These are phyloP conservation scores for Nannizziopsis arthrosporioides DNA, from an alignment of 2,329 filamentous ascomycete species.

Conservation along the genomic window DNA sequence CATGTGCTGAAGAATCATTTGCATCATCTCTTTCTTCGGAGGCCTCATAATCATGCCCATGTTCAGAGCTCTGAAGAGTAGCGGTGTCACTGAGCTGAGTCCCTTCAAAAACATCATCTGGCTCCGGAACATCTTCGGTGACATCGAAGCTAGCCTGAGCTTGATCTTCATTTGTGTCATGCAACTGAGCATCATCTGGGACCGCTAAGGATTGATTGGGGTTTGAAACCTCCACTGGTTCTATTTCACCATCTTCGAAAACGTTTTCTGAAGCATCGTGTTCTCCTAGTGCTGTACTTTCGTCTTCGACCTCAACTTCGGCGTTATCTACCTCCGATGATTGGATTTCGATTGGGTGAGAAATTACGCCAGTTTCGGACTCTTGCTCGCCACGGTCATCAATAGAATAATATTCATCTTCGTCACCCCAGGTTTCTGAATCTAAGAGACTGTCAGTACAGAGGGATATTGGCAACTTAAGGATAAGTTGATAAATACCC, in stretches of 20 bases:
- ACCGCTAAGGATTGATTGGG: too few relatives aligned
- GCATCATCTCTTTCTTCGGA: neutral
- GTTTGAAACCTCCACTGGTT: neutral
- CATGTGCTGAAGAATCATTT: neutral
- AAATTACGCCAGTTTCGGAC: neutral
- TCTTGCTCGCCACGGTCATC: neutral
- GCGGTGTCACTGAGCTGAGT: neutral
- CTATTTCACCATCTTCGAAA: constrained; percentile 7
- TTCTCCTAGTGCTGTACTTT: neutral
- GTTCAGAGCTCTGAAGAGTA: neutral
- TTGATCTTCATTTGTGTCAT: constrained; percentile 7
- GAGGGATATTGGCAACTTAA: too few relatives aligned
- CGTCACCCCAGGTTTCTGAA: too few relatives aligned
- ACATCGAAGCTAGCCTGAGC: neutral
- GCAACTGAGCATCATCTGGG: too few relatives aligned
- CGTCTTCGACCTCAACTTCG: neutral
- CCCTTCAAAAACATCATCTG: neutral
- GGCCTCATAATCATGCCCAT: neutral
- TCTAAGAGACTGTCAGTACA: too few relatives aligned
- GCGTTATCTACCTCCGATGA: neutral
- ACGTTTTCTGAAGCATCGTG: neutral
- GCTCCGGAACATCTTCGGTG: neutral
- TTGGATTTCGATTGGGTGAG: neutral
- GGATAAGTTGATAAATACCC: too few relatives aligned
- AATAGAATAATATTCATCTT: neutral